Percentiles rank a stretch among this genome's conserved stretches.
Evolutionary conservation across 352 stramenopile species (phyloP).

Genomic region (Peronospora destructor): DNA sequence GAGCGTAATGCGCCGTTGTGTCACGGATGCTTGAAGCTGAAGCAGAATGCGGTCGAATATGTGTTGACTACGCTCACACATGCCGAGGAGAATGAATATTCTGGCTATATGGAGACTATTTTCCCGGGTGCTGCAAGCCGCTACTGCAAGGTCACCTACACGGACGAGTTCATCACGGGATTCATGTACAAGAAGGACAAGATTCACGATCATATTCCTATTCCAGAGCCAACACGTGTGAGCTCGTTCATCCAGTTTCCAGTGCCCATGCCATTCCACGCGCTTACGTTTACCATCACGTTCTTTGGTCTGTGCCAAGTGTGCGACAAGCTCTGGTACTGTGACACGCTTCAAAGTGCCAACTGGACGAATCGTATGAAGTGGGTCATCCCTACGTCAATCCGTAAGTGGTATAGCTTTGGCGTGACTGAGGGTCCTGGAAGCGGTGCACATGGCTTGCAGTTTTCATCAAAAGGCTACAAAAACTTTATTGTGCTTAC

Average conservation of each 20-base stretch:
- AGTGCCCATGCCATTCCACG: conserved; percentile 84
- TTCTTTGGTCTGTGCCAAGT: conserved; percentile 81
- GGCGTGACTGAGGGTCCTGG: conserved; percentile 67
- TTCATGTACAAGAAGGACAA: conserved; percentile 90
- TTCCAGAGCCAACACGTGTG: conserved; percentile 76
- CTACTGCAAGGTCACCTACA: conserved; percentile 81
- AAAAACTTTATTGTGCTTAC: conserved; percentile 85
- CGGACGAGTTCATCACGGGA: conserved; percentile 79
- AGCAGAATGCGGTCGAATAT: conserved; percentile 72
- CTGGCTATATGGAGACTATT: conserved; percentile 77
- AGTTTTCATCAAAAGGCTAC: conserved; percentile 86
- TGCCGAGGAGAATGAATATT: conserved; percentile 54
- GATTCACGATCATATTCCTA: conserved; percentile 85
- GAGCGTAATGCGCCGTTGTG: conserved; percentile 75
- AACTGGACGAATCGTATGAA: conserved; percentile 87
- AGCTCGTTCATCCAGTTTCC: conserved; percentile 87
- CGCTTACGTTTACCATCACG: conserved; percentile 80
- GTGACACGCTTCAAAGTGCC: conserved; percentile 70
- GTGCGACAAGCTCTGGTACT: conserved; percentile 87
- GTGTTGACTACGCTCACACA: conserved; percentile 56
- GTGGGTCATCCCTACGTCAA: conserved; percentile 82
- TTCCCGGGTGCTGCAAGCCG: conserved; percentile 74
- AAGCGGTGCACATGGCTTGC: conserved; percentile 75
- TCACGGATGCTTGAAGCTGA: conserved; percentile 73
- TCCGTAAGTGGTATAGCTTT: conserved; percentile 86